Base-by-base conservation (phyloP, 1,284 basidiomycete species). In the Ustilago hordei region DNA sequence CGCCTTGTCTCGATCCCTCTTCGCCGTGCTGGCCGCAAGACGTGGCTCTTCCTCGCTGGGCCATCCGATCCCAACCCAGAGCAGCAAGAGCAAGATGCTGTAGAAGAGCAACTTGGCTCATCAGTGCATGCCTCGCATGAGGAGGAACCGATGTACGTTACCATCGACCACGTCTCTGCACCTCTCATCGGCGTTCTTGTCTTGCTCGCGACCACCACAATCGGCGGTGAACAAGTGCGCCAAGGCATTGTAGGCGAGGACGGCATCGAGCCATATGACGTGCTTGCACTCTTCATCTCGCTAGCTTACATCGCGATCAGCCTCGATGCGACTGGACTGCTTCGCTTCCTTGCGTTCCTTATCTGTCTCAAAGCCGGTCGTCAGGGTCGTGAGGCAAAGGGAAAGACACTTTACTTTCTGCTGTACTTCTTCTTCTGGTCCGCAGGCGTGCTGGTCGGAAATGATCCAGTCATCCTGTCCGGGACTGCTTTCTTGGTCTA, bases 261-360 rank as follows among this genome's bases (percentile, higher is more conserved):
- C 55, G 92, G 92, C 3, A 90, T 98, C 45, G 90, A 93, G 77
- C 95, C 96, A 0, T 93, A 95, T 82, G 94, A 97, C 85, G 95
- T 98, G 70, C 90, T 98, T 86, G 93, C 94, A 34, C 88, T 98
- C 4, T 98, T 98, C 87, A 91, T 95, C 76, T 93, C 93, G 2
- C 89, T 98, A 61, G 95, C 95, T 0, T 99, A 98, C 87, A 93
- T 98, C 88, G 92, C 95, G 4, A 92, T 98, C 57, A 94, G 94
- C 0, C 89, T 98, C 43, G 95, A 99, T 83, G 90, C 92, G 8
- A 95, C 94, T 0, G 95, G 96, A 2, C 88, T 96, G 12, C 89
- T 98, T 5, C 91, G 93, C 53, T 93, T 92, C 55, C 90, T 95
- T 2, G 95, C 95, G 0, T 77, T 80, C 39, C 56, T 78, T 32